Conservation (phyloP, 257 asterid genomes). For the Leonotis leonurus region DNA sequence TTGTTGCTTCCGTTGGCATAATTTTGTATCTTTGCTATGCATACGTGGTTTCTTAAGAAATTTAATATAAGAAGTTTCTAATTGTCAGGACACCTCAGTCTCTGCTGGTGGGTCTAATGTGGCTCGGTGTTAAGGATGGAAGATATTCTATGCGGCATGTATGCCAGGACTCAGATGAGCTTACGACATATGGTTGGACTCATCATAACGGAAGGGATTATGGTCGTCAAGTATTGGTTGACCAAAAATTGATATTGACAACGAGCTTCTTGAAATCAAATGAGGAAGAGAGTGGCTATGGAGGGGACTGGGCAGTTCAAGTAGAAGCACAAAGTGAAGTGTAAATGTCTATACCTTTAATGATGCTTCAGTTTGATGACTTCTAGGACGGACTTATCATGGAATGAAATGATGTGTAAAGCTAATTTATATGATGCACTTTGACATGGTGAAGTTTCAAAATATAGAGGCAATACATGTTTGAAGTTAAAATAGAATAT, state of each 20-base stretch:
- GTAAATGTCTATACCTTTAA: slow-evolving; percentile 39
- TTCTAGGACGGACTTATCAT: neutral
- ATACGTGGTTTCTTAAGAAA: slow-evolving; percentile 1
- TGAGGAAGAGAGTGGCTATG: slow-evolving; percentile 80
- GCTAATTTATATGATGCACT: slow-evolving; percentile 5
- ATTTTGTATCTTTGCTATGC: neutral
- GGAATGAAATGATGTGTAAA: neutral
- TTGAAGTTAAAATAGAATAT: neutral
- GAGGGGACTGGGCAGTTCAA: slow-evolving; percentile 96
- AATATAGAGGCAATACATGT: neutral
- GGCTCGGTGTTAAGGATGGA: slow-evolving; percentile 88
- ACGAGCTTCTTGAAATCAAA: slow-evolving; percentile 79
- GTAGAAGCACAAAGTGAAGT: slow-evolving; percentile 56
- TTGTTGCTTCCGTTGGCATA: neutral
- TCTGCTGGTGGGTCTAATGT: slow-evolving; percentile 91
- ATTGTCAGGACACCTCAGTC: slow-evolving; percentile 81
- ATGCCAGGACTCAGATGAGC: slow-evolving; percentile 88
- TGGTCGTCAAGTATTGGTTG: slow-evolving; percentile 78
- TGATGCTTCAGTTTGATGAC: slow-evolving; percentile 11
- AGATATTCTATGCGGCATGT: slow-evolving; percentile 80
- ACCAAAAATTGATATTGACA: slow-evolving; percentile 62
- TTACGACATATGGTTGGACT: slow-evolving; percentile 83
- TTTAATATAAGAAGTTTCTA: slow-evolving; percentile 11
- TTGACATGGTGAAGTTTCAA: slow-evolving; percentile 11
- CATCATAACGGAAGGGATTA: slow-evolving; percentile 92